These are phyloP conservation scores for Platanthera zijinensis DNA, from an alignment of 106 monocot species.

Conservation along the genomic window DNA sequence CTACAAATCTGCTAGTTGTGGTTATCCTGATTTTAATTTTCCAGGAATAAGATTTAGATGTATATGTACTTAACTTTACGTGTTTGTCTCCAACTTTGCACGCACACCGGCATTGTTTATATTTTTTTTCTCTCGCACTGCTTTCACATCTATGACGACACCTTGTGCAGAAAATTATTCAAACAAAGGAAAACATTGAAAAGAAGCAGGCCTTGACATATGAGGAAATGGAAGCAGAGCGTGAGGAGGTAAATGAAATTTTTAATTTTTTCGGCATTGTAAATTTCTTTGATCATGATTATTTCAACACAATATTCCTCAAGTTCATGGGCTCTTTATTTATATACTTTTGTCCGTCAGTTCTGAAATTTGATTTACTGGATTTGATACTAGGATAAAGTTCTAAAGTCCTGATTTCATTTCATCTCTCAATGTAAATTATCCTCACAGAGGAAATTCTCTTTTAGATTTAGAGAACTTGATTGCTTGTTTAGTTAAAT, in stretches of 20 bases:
- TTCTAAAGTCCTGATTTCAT: background rate
- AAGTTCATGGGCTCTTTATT: background rate
- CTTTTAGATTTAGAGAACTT: background rate
- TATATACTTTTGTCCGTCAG: background rate
- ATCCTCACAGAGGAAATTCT: background rate
- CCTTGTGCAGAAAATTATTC: constrained; percentile 47
- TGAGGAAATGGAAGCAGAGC: constrained; percentile 99
- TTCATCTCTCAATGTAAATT: background rate
- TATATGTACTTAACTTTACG: background rate
- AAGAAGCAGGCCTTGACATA: constrained; percentile 96
- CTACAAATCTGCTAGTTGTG: background rate
- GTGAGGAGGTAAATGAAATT: constrained; percentile 75
- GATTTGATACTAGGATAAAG: background rate
- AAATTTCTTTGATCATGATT: background rate
- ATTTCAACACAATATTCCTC: background rate
- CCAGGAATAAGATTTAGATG: background rate
- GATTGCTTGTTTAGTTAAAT: background rate
- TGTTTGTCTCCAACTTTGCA: background rate
- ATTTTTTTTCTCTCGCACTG: background rate
- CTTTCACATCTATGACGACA: background rate
- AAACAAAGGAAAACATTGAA: constrained; percentile 92
- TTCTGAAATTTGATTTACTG: background rate
- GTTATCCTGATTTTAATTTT: background rate
- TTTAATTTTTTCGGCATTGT: background rate
- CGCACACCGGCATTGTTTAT: background rate